Base-by-base conservation (phyloP, 306 rosid species). In the Trifolium pratense region DNA sequence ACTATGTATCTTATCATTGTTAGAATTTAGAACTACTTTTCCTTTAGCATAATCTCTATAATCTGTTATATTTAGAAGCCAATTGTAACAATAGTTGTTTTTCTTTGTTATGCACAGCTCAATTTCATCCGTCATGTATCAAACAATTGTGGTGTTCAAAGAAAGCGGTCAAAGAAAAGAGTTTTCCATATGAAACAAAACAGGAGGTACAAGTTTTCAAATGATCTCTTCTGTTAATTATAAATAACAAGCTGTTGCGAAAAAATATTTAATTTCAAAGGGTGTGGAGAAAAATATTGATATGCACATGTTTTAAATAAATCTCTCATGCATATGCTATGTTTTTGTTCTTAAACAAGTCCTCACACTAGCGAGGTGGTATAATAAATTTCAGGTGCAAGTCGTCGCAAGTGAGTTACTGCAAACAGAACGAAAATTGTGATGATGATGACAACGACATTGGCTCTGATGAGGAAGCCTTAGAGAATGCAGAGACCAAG, bases 51-150 rank as follows among this genome's bases (percentile, higher is more conserved):
- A 6, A 76, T 55, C 31, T 15, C 61, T 68, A 14, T 66, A n/a
- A 4, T 60, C 40, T 59, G 48, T 16, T 73, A 3, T 42, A 7
- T 45, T 16, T 56, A 18, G 52, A 67, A 26, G 74, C 48, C 25
- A 59, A 14, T 46, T 68, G 75, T 62, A 61, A 48, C 56, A 32
- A 39, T 21, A 46, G 71, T 36, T 70, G 9, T 66, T 84, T 66
- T 63, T 17, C 65, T 81, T 71, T 68, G 81, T 39, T 61, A 45
- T 49, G 61, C 43, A 59, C 78, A 91, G 97, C 98, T 94, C 68
- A 68, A 56, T 36, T 93, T 93, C 84, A 78, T 84, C 45, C 89
- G 91, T 76, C 98, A 94, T 74, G 78, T 79, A 52, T 88, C 97
- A 78, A 77, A 75, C 79, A 72, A 74, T 84, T 82, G 82, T 65